Base-by-base conservation (phyloP, 2,329 filamentous ascomycete genomes). In the Pseudogymnoascus sp. region DNA sequence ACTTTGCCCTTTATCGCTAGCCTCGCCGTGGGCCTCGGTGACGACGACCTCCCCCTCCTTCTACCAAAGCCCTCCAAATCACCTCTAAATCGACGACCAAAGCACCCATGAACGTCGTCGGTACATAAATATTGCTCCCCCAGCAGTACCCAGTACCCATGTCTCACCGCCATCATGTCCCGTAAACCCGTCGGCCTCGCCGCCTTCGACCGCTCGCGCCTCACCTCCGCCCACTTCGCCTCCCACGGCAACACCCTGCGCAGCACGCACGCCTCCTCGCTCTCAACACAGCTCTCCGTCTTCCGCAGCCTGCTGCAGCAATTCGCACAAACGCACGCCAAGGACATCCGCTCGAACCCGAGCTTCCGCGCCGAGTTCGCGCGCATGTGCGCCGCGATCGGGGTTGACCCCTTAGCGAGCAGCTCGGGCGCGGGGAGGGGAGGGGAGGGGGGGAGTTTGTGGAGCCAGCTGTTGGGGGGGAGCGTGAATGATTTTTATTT, bases 401-500 rank as follows among this genome's bases (percentile, higher is more conserved):
- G 95, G 59, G 92, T 99, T 11, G 95, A 99, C 75, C 96, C 95
- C 1, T 81, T 99, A 16, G 91, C 92, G n/a, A 86, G 83, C 64
- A 82, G 79, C 69, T 85, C 81, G 70, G 72, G 79, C 68, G 79
- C 80, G n/a, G n/a, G n/a, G n/a, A n/a, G n/a, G 61, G 79, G 79
- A 65, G 75, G 76, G 44, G 78, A 76, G 56, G 77, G 79, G 67
- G 80, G 79, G 5, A 95, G 88, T 64, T 86, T 97, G 64, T 97
- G 95, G 93, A 89, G 91, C 7, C 93, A 97, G 78, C 85, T 97
- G 66, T 82, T 97, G 19, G 95, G 95, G 31, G 86, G 89, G 65
- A 92, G 87, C 70, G 93, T 99, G 69, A 96, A 97, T 74, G 95
- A 99, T 75, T 99, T 99, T 74, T 99, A 97, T 78, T 97, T 97